Conservation (phyloP, 108 stramenopile species). For the Nitzschia putrida region DNA sequence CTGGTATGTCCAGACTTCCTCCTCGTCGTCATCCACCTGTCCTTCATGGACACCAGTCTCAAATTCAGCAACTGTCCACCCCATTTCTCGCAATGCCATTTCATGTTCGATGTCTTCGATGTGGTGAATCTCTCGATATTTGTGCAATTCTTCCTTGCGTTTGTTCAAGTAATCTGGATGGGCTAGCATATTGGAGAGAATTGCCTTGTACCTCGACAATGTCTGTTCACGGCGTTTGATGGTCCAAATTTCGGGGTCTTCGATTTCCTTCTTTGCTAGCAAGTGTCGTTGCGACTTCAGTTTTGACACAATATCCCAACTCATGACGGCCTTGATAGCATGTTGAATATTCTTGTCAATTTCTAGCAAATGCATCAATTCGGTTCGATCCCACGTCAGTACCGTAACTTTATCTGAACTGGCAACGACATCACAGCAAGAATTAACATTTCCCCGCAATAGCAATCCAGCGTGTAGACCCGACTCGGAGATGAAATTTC, state of each 20-base stretch:
- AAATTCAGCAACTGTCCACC: conserved; percentile 80
- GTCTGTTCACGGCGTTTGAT: conserved; percentile 75
- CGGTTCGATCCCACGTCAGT: conserved; percentile 69
- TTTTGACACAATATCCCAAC: conserved; percentile 88
- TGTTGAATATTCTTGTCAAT: conserved; percentile 51
- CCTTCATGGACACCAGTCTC: conserved; percentile 36
- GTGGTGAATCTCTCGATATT: conserved; percentile 80
- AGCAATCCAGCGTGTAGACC: conserved; percentile 83
- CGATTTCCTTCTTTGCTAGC: conserved; percentile 49
- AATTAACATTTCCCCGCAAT: conserved; percentile 60
- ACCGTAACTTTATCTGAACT: conserved; percentile 31
- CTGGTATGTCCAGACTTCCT: background rate
- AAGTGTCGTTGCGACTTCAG: conserved; percentile 72
- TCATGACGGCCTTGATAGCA: conserved; percentile 66
- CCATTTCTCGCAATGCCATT: conserved; percentile 48
- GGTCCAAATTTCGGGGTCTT: conserved; percentile 72
- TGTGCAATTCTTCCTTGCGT: conserved; percentile 55
- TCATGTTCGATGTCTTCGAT: conserved; percentile 68
- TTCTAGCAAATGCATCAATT: conserved; percentile 64
- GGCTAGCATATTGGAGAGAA: conserved; percentile 63
- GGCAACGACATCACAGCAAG: conserved; percentile 70
- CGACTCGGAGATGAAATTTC: conserved; percentile 77
- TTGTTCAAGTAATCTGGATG: conserved; percentile 54
- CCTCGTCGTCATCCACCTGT: conserved; percentile 20
- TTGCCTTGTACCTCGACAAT: conserved; percentile 65